These are phyloP conservation scores for Gamsiella multidivaricata DNA, from an alignment of 192 early-diverging fungal genomes.

Conservation along the genomic window DNA sequence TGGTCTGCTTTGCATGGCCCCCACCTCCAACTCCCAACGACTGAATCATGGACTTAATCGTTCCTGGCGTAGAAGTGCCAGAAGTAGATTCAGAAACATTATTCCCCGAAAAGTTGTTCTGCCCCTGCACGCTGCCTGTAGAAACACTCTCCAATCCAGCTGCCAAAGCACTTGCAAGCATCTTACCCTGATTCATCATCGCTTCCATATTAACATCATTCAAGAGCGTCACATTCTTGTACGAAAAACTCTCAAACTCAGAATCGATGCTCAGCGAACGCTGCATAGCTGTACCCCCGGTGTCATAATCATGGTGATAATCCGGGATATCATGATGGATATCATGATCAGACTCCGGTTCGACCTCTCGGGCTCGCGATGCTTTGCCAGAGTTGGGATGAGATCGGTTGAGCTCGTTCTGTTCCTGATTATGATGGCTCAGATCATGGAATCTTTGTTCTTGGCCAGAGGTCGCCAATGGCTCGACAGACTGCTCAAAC, in stretches of 20 bases:
- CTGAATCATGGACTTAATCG: constrained; percentile 47
- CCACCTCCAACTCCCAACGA: constrained; percentile 19
- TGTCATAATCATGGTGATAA: constrained; percentile 3
- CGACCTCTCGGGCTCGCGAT: constrained; percentile 4
- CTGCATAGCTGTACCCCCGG: constrained; percentile 27
- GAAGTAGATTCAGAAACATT: background rate
- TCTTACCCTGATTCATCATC: constrained; percentile 55
- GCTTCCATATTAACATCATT: constrained; percentile 74
- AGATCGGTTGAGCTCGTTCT: background rate
- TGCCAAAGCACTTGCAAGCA: constrained; percentile 1
- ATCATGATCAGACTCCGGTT: constrained; percentile 6
- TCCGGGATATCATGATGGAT: constrained; percentile 8
- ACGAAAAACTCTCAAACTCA: constrained; percentile 71
- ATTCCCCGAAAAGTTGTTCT: background rate
- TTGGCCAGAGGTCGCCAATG: background rate
- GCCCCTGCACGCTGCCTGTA: background rate
- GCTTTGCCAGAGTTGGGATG: constrained; percentile 16
- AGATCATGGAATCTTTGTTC: too few species aligned
- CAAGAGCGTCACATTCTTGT: constrained; percentile 71
- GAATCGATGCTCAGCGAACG: constrained; percentile 54
- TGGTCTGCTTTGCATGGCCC: constrained; percentile 9
- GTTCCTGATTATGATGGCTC: background rate
- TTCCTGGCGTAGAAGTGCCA: constrained; percentile 18
- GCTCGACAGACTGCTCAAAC: background rate
- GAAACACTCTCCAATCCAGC: background rate